These are phyloP conservation scores for Coniochaeta sp. DNA, from an alignment of 2,329 filamentous ascomycete genomes.

Conservation along the genomic window DNA sequence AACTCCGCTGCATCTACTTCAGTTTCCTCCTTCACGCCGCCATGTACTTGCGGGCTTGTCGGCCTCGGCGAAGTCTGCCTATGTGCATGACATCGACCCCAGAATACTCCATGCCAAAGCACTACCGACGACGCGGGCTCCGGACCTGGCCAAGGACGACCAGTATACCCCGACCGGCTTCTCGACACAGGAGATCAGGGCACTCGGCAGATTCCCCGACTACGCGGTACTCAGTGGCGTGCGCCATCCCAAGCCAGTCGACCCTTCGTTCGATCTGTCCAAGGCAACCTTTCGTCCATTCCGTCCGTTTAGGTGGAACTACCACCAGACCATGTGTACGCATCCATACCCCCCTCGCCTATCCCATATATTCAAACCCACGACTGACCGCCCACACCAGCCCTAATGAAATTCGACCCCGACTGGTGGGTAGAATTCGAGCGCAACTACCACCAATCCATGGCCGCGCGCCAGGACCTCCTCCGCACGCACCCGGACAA, in stretches of 20 bases:
- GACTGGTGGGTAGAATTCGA: constrained; percentile 92
- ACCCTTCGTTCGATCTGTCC: constrained; percentile 55
- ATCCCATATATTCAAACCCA: constrained; percentile 8
- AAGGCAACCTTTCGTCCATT: constrained; percentile 69
- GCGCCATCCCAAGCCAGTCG: constrained; percentile 57
- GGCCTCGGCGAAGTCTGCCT: constrained; percentile 7
- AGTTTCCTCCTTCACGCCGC: constrained; percentile 12
- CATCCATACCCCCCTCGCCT: neutral
- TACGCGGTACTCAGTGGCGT: constrained; percentile 71
- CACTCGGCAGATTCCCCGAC: constrained; percentile 70
- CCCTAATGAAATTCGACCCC: constrained; percentile 67
- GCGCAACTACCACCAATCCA: constrained; percentile 59
- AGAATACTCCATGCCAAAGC: constrained; percentile 10
- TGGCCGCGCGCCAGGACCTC: constrained; percentile 61
- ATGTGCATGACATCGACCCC: constrained; percentile 3
- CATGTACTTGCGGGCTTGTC: constrained; percentile 9
- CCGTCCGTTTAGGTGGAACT: constrained; percentile 74
- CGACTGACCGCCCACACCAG: constrained; percentile 31
- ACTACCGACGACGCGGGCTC: constrained; percentile 18
- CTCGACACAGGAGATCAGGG: constrained; percentile 60
- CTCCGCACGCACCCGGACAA: constrained; percentile 54
- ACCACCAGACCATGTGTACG: constrained; percentile 89
- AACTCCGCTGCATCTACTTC: constrained; percentile 7
- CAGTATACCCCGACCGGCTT: constrained; percentile 49
- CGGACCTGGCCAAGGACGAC: constrained; percentile 9